Evolutionary conservation across 305 asterid species (phyloP), one percentile per base, ranked within the genome.

Genomic region (Fraxinus platypoda): DNA sequence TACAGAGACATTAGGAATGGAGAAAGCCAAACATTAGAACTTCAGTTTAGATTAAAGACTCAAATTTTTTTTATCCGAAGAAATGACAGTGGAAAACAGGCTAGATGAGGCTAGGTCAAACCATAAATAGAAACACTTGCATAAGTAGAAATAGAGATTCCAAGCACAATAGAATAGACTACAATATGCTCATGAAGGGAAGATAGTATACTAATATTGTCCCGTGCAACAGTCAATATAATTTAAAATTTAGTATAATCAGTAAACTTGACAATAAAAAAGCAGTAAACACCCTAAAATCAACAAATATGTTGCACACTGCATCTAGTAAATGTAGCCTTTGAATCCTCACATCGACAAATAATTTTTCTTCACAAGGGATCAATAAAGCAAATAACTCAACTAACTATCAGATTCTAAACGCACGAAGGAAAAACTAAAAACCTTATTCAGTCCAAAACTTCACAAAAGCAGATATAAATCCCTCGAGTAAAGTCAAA

Each of bases 401-500:
- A 4, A 15, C 19, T 75, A 54, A 35, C 38, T n/a, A 15, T 77
- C 37, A 41, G 49, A 78, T 0, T 57, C 12, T 43, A 19, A 75
- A 81, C 17, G 13, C 26, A 13, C 34, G 52, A 19, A 26, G 33
- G 23, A 46, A 15, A 73, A 31, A 57, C 66, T 46, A 76, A 25
- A 70, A 79, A 30, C 80, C 86, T 86, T 84, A 94, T 79, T 90
- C 94, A 2, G 87, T 89, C 94, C 90, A 91, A 82, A 94, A 89
- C 88, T 89, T 95, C 86, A 89, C 87, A 28, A 94, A 86, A 13
- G 97, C 92, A 19, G 91, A 76, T 73, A 93, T 74, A 15, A 93
- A 84, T 31, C 95, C 88, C 88, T 91, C 87, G 15, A 94, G 83
- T 3, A 91, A 84, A 49, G 93, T 90, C 84, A 94, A 59, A 76